Base-by-base conservation (phyloP, 179 eudicot genomes). In the Camellia oleifera region DNA sequence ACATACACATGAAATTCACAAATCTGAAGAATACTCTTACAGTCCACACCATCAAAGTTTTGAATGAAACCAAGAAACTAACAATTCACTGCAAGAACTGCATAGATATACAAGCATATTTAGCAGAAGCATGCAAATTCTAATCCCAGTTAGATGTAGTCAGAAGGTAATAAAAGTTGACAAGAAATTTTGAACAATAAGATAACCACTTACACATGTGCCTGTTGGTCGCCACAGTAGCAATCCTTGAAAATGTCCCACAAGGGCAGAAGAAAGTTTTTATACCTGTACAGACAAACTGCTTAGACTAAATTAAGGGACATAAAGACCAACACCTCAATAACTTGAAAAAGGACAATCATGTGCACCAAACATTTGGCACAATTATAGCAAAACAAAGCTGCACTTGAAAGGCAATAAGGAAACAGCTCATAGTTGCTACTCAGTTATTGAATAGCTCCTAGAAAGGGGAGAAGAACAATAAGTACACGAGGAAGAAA, bases 221-320 rank as follows among this genome's bases (percentile, higher is more conserved):
- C 85, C 87, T 87, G 78, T 79, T 75, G 4, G 89, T 87, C 64
- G 98, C 94, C 77, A 88, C 98, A 20, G 88, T 81, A 26, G 95
- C 92, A 77, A 94, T 85, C 80, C 79, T 94, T 4, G 98, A 91
- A 77, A 93, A 83, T 67, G 96, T 93, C 52, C 92, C 92, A 87
- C 98, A 94, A 50, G 98, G 97, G 74, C 52, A 94, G 79, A 93
- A 85, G 72, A 85, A 76, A 69, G 96, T 94, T 84, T 93, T 93
- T 63, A 93, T 44, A 83, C 98, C 98, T 94, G 92, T 32, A 68
- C 46, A 66, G 13, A 62, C 14, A 71, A 20, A 13, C 7, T 52
- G 66, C 10, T 81, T 61, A 81, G 72, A 42, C 58, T 54, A 64
- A 54, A 54, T 46, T 53, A 2, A 12, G 13, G 20, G 3, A 58